Evolutionary conservation across 768 basidiomycete genomes (phyloP), one percentile per base, ranked within the genome.

Genomic region (Trametes cinnabarina): DNA sequence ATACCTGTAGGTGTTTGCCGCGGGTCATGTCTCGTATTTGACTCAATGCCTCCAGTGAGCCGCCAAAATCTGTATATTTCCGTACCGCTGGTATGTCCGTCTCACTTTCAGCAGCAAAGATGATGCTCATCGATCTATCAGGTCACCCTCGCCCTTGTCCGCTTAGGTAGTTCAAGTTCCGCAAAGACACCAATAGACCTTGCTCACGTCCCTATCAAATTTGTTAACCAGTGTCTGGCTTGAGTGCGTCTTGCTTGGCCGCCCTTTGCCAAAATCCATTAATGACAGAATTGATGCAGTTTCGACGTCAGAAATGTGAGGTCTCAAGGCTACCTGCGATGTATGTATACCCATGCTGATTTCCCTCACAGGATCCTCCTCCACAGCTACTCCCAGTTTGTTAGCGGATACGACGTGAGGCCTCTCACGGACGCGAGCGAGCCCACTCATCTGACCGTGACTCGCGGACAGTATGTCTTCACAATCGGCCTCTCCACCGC

Each of bases 401-500:
- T 55, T 17, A 20, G 19, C 5, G 15, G 14, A 12, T 55, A 47
- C 44, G 54, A 47, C 28, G 54, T 55, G 39, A 35, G 60, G n/a
- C n/a, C n/a, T n/a, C n/a, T n/a, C n/a, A n/a, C n/a, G n/a, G n/a
- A n/a, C n/a, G 1, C 7, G 19, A n/a, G 8, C 5, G n/a, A 43
- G 19, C 6, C 35, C 14, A 42, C 12, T 22, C 15, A 39, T 25
- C 39, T 17, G 19, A 20, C 39, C 7, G 20, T 26, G 23, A 9
- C 15, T 0, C 1, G 12, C 15, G 23, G 20, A 20, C 55, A 69
- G 68, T 69, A 63, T 58, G 55, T 69, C 11, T 70, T 69, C 42
- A 71, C 69, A 4, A 44, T 67, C 14, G 68, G 68, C 11, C 60
- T 70, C 15, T 58, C 54, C 3, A 61, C 67, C 20, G 65, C 70